Evolutionary conservation across 495 filamentous ascomycete species (phyloP), one percentile per base, ranked within the genome.

Genomic region (Penicillium coprophilum): DNA sequence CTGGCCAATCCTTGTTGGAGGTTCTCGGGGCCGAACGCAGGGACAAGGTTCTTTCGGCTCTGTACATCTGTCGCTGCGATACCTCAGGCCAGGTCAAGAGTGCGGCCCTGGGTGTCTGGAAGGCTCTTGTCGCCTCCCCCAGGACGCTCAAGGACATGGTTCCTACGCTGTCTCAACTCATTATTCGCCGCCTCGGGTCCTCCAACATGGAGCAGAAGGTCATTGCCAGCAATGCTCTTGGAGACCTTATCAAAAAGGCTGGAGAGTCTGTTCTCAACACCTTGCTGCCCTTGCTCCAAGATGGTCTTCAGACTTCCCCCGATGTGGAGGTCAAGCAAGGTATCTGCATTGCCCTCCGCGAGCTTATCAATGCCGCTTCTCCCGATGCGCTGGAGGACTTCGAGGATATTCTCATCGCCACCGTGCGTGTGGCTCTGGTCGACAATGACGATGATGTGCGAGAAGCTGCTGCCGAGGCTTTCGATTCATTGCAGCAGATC

Each of bases 181-280:
- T 98, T 59, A 97, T 97, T 70, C 86, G 92, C 51, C 89, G 94
- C 34, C 85, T 98, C 36, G 94, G 91, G 51, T 97, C 91, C 60
- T 88, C 92, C 4, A 97, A 96, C 65, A 90, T 96, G 87, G 94
- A 98, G 71, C 94, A 97, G 70, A 97, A 96, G 74, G 87, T 95
- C 56, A 98, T 98, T 76, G 95, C 94, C 46, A 92, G 93, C 63
- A 97, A 97, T 69, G 91, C 94, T 11, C 80, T 98, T 47, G 95
- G 94, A 61, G 94, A 98, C 66, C 80, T 98, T 27, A 97, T 98
- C 62, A 85, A 94, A 58, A 98, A 96, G 73, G 92, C 93, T 61
- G 94, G 94, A 51, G 94, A 97, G 65, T 88, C 91, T 50, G 92
- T 98, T 48, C 73, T 98, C 56, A 82, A 92, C 12, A 96, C 84